A percentile compares a stretch with the other conserved stretches of the same genome.
phyloP scores from a whole-genome alignment of 106 monocot genomes.

The Platanthera zijinensis region DNA sequence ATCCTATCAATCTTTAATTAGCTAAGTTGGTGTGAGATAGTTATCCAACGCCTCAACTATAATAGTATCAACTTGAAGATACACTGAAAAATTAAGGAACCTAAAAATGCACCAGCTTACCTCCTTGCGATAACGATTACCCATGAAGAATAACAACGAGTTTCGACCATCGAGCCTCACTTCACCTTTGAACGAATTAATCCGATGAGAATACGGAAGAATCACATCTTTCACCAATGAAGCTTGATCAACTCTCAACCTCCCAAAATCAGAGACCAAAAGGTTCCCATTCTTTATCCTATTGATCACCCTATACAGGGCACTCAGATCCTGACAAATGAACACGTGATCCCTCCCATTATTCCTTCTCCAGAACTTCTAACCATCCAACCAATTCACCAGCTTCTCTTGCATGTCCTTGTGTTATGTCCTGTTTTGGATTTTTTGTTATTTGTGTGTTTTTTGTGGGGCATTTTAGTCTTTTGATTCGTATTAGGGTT shows the following conservation, averaged over 20 bases:
- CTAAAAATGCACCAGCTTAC: conserved; percentile 18
- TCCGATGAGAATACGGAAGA: conserved; percentile 75
- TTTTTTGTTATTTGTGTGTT: too few relatives aligned
- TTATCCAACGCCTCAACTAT: not conserved
- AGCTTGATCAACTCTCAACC: conserved; percentile 59
- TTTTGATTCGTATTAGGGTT: too few relatives aligned
- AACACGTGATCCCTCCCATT: conserved; percentile 81
- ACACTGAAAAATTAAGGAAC: not conserved
- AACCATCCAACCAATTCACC: conserved; percentile 61
- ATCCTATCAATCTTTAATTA: not conserved
- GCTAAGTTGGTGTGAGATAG: not conserved
- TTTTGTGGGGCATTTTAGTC: too few relatives aligned
- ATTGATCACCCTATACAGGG: conserved; percentile 57
- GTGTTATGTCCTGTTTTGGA: too few relatives aligned
- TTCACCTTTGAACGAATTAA: conserved; percentile 57
- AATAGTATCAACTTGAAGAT: not conserved
- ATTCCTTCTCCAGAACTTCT: conserved; percentile 63
- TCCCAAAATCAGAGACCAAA: conserved; percentile 71
- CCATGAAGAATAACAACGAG: conserved; percentile 85
- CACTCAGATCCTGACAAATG: conserved; percentile 80
- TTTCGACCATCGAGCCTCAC: conserved; percentile 42
- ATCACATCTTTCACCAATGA: conserved; percentile 81
- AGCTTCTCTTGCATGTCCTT: conserved; percentile 63
- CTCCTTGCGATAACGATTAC: conserved; percentile 82
- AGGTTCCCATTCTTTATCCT: conserved; percentile 46